A percentile compares a stretch with the other conserved stretches of the same genome.
phyloP scores from a whole-genome alignment of 805 yeast genomes.

The Candida michaelii region DNA sequence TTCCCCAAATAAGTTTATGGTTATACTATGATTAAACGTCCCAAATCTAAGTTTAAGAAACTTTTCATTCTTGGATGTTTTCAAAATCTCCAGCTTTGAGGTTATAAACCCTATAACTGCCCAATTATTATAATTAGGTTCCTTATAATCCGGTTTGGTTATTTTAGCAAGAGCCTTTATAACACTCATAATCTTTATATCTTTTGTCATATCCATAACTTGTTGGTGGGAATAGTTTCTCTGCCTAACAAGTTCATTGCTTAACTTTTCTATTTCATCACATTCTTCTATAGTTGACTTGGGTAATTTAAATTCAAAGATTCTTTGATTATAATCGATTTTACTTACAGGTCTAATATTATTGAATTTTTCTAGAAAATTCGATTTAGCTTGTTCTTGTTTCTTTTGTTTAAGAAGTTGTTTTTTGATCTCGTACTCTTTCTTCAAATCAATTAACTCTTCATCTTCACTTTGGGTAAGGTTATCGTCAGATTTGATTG shows the following conservation, averaged over 20 bases:
- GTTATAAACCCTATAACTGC: conserved; percentile 72
- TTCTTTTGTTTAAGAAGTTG: conserved; percentile 17
- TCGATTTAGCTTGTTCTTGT: conserved; percentile 6
- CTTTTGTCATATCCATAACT: conserved; percentile 40
- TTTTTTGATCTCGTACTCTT: conserved; percentile 33
- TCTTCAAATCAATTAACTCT: conserved; percentile 36
- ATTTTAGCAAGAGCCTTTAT: conserved; percentile 64
- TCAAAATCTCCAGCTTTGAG: conserved; percentile 52
- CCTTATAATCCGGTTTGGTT: conserved; percentile 62
- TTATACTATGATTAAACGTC: conserved; percentile 61
- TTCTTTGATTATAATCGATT: conserved; percentile 24
- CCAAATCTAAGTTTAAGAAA: conserved; percentile 65
- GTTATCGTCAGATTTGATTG: conserved; percentile 25
- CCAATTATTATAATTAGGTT: conserved; percentile 76
- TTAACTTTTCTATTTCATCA: conserved; percentile 23
- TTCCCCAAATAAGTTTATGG: conserved; percentile 61
- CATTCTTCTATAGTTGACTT: conserved; percentile 1
- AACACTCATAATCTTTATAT: conserved; percentile 56
- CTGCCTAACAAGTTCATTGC: conserved; percentile 25
- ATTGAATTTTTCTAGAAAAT: conserved; percentile 5
- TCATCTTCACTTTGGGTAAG: conserved; percentile 41
- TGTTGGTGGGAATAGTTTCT: conserved; percentile 44
- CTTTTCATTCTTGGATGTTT: conserved; percentile 45
- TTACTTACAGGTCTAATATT: conserved; percentile 11
- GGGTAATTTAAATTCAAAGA: conserved; percentile 23